Base-by-base conservation (phyloP, 2,329 filamentous ascomycete species). In the Penicillium glabrum region DNA sequence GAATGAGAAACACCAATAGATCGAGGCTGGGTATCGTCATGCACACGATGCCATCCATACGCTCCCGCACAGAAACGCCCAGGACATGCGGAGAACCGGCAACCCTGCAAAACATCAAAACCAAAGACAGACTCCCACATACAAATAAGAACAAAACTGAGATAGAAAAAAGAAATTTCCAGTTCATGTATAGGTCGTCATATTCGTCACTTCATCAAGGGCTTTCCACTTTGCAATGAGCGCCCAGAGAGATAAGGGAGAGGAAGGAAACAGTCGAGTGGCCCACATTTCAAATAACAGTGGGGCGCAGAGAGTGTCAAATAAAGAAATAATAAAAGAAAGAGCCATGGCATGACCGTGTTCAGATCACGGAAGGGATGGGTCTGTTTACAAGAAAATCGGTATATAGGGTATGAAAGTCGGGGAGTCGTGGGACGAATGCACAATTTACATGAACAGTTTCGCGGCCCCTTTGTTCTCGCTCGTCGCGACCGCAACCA, bases 401-500 rank as follows among this genome's bases (percentile, higher is more conserved):
- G 41, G 41, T 54, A 46, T 45, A 46, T 51, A 26, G n/a, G 29
- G 24, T 27, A 21, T 19, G 8, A 26, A 29, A 35, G 46, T 41
- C 13, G 31, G 27, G 9, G 27, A 29, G 27, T 29, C 23, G 21
- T 46, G 16, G 41, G 47, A 52, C 55, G 43, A 43, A 55, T 52
- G 43, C 47, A 51, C 46, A 56, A 56, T 56, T 67, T 64, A 73
- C 56, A 68, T 53, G 52, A 69, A 73, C 46, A 75, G 59, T 57
- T 71, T 72, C 9, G 72, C 56, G 7, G 69, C 58, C 21, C 68
- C 68, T 59, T 75, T 75, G 52, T 78, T 76, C 58, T 78, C 78
- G 53, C 77, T 79, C 7, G 79, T 81, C 33, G 79, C 79, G 51
- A 80, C 79, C 24, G 79, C 79, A 41, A 81, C 79, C 46, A 81